These are phyloP conservation scores for Fusarium sp. DNA, from an alignment of 2,329 filamentous ascomycete species.

Conservation along the genomic window DNA sequence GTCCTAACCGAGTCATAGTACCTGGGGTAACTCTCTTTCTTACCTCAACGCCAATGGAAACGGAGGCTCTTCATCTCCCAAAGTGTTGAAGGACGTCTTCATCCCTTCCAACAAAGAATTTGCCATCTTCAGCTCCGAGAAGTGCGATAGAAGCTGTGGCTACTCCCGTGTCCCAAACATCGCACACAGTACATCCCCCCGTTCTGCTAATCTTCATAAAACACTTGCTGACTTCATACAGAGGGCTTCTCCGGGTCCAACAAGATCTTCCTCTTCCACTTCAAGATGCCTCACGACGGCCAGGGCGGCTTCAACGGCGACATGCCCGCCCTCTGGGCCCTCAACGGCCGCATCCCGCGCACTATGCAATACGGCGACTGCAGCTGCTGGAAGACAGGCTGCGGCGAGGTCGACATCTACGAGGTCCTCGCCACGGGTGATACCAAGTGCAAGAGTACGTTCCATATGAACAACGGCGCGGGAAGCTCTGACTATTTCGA, in stretches of 20 bases:
- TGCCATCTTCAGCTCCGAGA: conserved; percentile 60
- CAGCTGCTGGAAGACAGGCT: conserved; percentile 78
- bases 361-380: conserved; percentile 78
- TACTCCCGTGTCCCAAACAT: conserved; percentile 59
- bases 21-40: conserved; percentile 61
- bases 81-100: conserved; percentile 56
- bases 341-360: conserved; percentile 80
- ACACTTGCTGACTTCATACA: conserved; percentile 49
- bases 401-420: conserved; percentile 82
- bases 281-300: conserved; percentile 76
- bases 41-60: conserved; percentile 61
- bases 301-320: conserved; percentile 68
- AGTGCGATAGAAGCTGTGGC: conserved; percentile 60
- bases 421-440: conserved; percentile 77
- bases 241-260: conserved; percentile 78
- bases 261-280: conserved; percentile 81
- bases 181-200: conserved; percentile 58
- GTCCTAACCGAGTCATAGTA: conserved; percentile 49
- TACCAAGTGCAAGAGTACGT: conserved; percentile 75
- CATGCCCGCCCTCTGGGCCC: conserved; percentile 81
- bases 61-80: conserved; percentile 55
- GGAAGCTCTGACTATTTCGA: conserved; percentile 80
- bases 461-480: conserved; percentile 73
- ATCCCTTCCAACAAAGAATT: conserved; percentile 62
- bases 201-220: background rate